These are phyloP conservation scores for Dendrothele bispora DNA, from an alignment of 768 basidiomycete genomes.

Conservation along the genomic window DNA sequence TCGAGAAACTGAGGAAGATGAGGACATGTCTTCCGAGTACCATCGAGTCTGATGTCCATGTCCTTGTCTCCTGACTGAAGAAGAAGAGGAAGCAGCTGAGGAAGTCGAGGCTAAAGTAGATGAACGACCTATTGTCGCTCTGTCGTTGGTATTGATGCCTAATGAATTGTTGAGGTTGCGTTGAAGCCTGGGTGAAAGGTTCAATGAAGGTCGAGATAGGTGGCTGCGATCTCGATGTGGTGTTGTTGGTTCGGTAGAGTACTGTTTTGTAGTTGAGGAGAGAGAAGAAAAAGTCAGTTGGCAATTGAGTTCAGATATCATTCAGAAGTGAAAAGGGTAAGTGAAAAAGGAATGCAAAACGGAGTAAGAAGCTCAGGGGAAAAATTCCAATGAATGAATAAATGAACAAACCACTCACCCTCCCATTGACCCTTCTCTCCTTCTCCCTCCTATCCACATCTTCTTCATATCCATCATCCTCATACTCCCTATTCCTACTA, in stretches of 20 bases:
- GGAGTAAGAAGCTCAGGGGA: no score
- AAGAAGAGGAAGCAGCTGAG: no score
- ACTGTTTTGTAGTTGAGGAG: slow-evolving; percentile 16
- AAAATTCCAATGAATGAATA: no score
- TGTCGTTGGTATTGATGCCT: slow-evolving; percentile 2
- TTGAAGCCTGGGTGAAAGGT: slow-evolving; percentile 7
- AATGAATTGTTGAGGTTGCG: slow-evolving; percentile 1
- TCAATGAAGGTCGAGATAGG: slow-evolving; percentile 5
- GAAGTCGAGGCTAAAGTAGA: no score
- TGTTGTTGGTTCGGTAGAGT: slow-evolving; percentile 37
- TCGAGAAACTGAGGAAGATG: slow-evolving; percentile 16
- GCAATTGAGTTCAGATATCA: no score
- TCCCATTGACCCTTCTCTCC: no score
- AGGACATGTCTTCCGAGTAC: slow-evolving; percentile 46
- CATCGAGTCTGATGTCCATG: slow-evolving; percentile 53
- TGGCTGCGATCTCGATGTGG: slow-evolving; percentile 26
- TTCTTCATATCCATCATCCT: background rate
- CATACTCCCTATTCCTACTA: background rate
- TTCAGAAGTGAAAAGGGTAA: no score
- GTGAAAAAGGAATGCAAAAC: no score
- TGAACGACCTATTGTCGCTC: background rate
- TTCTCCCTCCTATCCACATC: slow-evolving; percentile 42
- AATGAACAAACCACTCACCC: no score
- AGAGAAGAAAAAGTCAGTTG: slow-evolving; percentile 25
- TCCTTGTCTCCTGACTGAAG: no score